phyloP scores from a whole-genome alignment of 108 stramenopile genomes.

The Cyclostephanos tholiformis region DNA sequence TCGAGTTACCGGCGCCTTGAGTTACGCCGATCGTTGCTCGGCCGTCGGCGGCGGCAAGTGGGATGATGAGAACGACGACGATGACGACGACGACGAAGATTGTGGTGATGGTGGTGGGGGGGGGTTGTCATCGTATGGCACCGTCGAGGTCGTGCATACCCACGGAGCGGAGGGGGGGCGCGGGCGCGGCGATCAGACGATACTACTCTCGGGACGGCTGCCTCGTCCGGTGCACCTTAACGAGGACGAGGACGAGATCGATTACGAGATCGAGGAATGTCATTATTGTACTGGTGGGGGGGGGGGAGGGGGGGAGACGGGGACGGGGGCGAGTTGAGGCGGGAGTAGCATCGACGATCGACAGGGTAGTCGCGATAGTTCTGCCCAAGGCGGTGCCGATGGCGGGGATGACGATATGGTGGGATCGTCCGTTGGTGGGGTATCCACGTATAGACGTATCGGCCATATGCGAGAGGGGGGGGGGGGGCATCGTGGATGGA shows the following conservation, averaged over 20 bases:
- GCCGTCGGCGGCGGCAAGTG: slow-evolving; percentile 46
- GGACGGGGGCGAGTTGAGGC: background rate
- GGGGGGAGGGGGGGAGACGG: background rate
- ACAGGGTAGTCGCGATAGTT: slow-evolving; percentile 31
- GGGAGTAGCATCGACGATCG: background rate
- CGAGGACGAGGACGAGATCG: slow-evolving; percentile 45
- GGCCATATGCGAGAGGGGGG: slow-evolving; percentile 22
- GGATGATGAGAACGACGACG: slow-evolving; percentile 14
- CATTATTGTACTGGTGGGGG: background rate
- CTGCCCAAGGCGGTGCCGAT: slow-evolving; percentile 52
- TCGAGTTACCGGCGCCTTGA: slow-evolving; percentile 34
- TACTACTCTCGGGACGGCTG: slow-evolving; percentile 30
- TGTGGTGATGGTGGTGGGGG: background rate
- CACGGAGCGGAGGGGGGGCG: no score
- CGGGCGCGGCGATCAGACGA: background rate
- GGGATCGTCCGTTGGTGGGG: slow-evolving; percentile 35
- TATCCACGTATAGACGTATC: slow-evolving; percentile 36
- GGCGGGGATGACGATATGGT: slow-evolving; percentile 47
- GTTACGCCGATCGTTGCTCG: slow-evolving; percentile 41
- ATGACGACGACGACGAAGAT: background rate
- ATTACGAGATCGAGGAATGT: slow-evolving; percentile 44
- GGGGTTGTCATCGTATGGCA: slow-evolving; percentile 2
- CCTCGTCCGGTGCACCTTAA: slow-evolving; percentile 44
- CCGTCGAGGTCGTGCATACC: slow-evolving; percentile 19
- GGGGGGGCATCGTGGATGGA: background rate